These are phyloP conservation scores for Anacardium occidentale DNA, from an alignment of 345 rosid species.

Conservation along the genomic window DNA sequence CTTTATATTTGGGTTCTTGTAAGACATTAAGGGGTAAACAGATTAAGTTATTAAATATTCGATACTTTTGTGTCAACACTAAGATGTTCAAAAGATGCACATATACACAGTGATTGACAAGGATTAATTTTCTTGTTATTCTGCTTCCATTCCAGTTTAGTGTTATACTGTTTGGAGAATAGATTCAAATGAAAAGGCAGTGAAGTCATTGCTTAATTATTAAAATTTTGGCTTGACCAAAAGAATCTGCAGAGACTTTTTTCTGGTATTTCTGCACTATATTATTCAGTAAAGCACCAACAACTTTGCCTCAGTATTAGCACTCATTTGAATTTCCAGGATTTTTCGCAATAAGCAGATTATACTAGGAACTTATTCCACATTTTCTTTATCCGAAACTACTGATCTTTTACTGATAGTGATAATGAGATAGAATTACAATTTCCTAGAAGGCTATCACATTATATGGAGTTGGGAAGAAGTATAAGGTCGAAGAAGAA, in stretches of 20 bases:
- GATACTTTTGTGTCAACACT: background rate
- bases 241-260: background rate
- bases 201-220: background rate
- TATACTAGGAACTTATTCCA: constrained; percentile 1
- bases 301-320: background rate
- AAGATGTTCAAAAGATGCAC: background rate
- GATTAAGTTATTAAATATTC: background rate
- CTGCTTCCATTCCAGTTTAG: background rate
- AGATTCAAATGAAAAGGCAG: background rate
- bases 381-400: too few relatives aligned
- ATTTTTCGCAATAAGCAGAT: background rate
- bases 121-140: background rate
- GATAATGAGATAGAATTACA: too few relatives aligned
- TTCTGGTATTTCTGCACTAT: background rate
- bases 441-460: background rate
- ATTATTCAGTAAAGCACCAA: background rate
- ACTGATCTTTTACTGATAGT: too few relatives aligned
- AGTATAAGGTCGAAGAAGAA: too few relatives aligned
- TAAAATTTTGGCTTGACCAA: background rate
- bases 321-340: constrained; percentile 5
- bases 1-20: background rate
- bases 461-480: too few relatives aligned
- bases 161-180: background rate
- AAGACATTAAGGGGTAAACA: background rate
- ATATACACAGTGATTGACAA: background rate